Evolutionary conservation across 108 stramenopile species (phyloP).

Genomic region (Cafeteria roenbergensis): DNA sequence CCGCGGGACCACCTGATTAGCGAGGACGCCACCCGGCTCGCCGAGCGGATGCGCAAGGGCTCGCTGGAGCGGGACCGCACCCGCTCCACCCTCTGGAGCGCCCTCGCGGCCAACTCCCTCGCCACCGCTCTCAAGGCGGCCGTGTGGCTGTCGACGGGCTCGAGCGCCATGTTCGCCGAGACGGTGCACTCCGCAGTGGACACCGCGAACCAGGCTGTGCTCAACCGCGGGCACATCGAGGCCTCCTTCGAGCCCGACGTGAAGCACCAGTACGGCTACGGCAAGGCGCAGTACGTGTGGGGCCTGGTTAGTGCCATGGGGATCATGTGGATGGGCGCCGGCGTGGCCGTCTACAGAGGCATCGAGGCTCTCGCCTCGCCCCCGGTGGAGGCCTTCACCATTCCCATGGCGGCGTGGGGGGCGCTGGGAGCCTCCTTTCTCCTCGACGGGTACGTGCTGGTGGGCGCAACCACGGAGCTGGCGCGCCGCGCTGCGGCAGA

Average conservation of each 20-base stretch:
- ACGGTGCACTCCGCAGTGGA: constrained; percentile 82
- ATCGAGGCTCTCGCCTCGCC: neutral
- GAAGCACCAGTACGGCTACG: constrained; percentile 77
- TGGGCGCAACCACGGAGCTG: neutral
- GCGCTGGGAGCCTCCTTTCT: constrained; percentile 31
- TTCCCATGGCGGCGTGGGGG: constrained; percentile 28
- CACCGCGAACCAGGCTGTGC: constrained; percentile 75
- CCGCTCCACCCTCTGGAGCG: no score
- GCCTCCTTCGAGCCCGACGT: constrained; percentile 60
- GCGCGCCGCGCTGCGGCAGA: no score
- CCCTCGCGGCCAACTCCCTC: constrained; percentile 64
- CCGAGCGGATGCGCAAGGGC: no score
- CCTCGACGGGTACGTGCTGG: constrained; percentile 29
- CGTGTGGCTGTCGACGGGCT: constrained; percentile 70
- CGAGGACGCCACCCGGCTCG: no score
- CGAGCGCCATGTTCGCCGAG: constrained; percentile 79
- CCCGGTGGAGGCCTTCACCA: constrained; percentile 4
- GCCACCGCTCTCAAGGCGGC: constrained; percentile 70
- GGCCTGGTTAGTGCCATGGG: constrained; percentile 47
- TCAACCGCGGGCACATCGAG: constrained; percentile 65
- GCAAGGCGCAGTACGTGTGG: constrained; percentile 79
- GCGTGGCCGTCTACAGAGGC: constrained; percentile 29
- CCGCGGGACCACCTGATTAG: no score
- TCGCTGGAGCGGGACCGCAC: no score
- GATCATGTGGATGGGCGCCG: constrained; percentile 42